Percentiles rank a stretch among this genome's conserved stretches.
Evolutionary conservation across 2,329 filamentous ascomycete species (phyloP).

Genomic region (Exophiala calicioides): DNA sequence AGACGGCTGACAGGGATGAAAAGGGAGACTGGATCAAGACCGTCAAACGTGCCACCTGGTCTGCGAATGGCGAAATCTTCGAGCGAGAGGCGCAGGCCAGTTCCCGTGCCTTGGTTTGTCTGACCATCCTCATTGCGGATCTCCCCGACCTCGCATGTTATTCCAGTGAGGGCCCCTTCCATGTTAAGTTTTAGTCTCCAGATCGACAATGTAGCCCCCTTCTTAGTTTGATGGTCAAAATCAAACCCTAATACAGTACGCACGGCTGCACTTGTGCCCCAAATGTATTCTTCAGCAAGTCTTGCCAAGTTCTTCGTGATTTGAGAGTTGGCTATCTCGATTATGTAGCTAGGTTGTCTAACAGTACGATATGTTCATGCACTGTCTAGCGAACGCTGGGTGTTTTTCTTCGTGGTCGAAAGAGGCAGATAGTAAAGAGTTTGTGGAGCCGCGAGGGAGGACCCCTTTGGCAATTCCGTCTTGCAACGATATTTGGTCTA

Average conservation of each 20-base stretch:
- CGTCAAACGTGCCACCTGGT: neutral
- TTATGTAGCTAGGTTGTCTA: conserved; percentile 8
- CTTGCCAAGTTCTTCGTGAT: conserved; percentile 3
- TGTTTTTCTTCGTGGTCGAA: too few relatives aligned
- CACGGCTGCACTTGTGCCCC: neutral
- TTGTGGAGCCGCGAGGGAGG: too few relatives aligned
- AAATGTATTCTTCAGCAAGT: conserved; percentile 4
- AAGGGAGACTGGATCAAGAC: neutral
- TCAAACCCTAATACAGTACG: conserved; percentile 4
- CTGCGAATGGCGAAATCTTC: conserved; percentile 1
- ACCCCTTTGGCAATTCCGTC: conserved; percentile 4
- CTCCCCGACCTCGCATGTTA: conserved; percentile 3
- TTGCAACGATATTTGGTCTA: neutral
- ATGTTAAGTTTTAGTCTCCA: neutral
- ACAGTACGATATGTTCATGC: too few relatives aligned
- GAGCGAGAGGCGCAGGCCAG: conserved; percentile 3
- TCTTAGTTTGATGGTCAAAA: neutral
- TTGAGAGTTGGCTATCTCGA: conserved; percentile 3
- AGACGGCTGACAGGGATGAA: conserved; percentile 2
- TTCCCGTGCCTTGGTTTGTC: neutral
- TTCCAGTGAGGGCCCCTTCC: neutral
- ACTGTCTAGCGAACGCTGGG: too few relatives aligned
- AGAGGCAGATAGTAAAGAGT: too few relatives aligned
- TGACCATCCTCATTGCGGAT: neutral
- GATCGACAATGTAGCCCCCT: neutral